Base-by-base conservation (phyloP, 2,329 filamentous ascomycete species). In the Sarocladium oryzae region DNA sequence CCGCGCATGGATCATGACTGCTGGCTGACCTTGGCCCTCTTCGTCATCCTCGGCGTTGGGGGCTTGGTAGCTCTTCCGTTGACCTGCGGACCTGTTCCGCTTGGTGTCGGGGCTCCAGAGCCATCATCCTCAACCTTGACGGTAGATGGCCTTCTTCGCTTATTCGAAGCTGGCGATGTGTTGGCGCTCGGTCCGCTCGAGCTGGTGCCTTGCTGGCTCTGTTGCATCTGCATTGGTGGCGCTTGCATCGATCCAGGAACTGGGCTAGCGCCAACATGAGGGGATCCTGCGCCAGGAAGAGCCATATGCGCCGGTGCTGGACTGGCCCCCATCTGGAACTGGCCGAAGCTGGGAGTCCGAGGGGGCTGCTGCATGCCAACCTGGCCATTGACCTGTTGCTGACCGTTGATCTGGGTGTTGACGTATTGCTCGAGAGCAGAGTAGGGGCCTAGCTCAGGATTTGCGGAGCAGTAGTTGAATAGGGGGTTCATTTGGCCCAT, bases 181-280 rank as follows among this genome's bases (percentile, higher is more conserved):
- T 85, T 86, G 52, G 82, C 81, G 61, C 81, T 85, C 6, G 81
- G 81, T 2, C 81, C 82, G 62, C 79, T 82, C 9, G 82, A 85
- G 63, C 71, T 81, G 28, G 82, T 84, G 35, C 82, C 83, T 61
- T 86, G 83, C 63, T 85, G 82, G 62, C 82, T 85, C 56, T 81
- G 79, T 62, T 86, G 82, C 54, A 82, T 69, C 63, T 82, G 79
- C 82, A 86, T 86, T 55, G 74, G 73, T 20, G 82, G 82, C 49
- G 81, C 79, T 63, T 82, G 79, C 75, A 84, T 82, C 50, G 77
- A 73, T 15, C 77, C 80, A 13, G 78, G 76, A 16, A 79, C 81
- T 8, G 83, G 83, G 61, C 80, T 84, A 51, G 79, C 76, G 51
- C 79, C 76, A 52, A 73, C 60, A 51, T 82, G 80, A 49, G 81